phyloP scores from a whole-genome alignment of 148 eudicot species.

The Amaranthus cruentus region DNA sequence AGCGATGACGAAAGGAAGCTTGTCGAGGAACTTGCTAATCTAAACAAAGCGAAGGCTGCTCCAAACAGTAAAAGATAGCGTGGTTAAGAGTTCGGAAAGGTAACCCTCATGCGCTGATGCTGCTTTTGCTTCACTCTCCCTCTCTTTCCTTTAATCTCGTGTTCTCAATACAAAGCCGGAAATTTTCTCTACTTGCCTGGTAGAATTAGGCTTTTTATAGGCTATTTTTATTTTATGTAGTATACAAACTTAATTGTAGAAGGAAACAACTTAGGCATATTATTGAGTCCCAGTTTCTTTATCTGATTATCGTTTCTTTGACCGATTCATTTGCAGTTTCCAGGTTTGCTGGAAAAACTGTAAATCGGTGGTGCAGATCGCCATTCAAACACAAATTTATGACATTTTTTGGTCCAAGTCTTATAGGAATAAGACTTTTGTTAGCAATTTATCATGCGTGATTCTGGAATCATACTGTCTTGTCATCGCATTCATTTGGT shows the following conservation, averaged over 20 bases:
- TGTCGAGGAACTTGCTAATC: slow-evolving; percentile 69
- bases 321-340: not conserved
- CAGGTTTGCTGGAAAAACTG: slow-evolving; percentile 11
- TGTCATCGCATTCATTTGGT: no score
- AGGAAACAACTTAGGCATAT: not conserved
- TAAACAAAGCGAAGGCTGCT: slow-evolving; percentile 67
- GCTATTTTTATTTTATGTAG: slow-evolving; percentile 3
- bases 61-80: slow-evolving; percentile 54
- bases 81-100: not conserved
- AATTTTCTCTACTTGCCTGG: slow-evolving; percentile 7
- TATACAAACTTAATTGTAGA: not conserved
- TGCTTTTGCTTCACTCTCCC: not conserved
- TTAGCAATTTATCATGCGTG: not conserved
- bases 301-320: no score
- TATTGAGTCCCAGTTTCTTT: not conserved
- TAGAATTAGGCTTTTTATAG: slow-evolving; percentile 6
- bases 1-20: slow-evolving; percentile 82
- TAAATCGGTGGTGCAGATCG: slow-evolving; percentile 11
- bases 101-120: not conserved
- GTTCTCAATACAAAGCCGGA: slow-evolving; percentile 3
- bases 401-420: not conserved
- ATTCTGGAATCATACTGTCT: not conserved
- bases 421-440: not conserved
- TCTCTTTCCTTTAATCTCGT: slow-evolving; percentile 3
- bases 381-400: not conserved